Conservation (phyloP, 2,329 filamentous ascomycete genomes). For the Monilinia fructigena region DNA sequence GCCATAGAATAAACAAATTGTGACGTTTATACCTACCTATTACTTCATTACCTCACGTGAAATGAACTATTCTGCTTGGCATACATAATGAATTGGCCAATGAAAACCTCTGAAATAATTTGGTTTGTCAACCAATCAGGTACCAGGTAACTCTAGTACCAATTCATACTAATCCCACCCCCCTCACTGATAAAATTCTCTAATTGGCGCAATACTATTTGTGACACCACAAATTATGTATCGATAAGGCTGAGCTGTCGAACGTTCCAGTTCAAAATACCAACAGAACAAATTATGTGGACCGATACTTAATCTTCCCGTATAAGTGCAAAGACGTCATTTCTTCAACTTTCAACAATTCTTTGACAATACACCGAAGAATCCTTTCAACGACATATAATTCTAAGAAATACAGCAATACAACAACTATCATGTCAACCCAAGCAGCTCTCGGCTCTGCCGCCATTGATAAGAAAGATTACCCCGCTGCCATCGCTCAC, state of each 20-base stretch:
- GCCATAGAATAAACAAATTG: too few species aligned
- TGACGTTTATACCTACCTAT: too few species aligned
- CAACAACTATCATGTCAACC: slow-evolving; percentile 47
- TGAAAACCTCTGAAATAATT: too few species aligned
- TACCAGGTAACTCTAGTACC: too few species aligned
- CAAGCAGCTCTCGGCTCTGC: slow-evolving; percentile 51
- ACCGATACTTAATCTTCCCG: background rate
- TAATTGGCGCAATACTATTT: background rate
- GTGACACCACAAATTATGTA: background rate
- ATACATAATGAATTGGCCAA: too few species aligned
- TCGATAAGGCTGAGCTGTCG: background rate
- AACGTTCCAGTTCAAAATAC: slow-evolving; percentile 12
- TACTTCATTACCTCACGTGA: too few species aligned
- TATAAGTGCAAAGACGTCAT: background rate
- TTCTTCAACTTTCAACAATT: too few species aligned
- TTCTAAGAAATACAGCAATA: background rate
- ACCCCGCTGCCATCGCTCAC: slow-evolving; percentile 63
- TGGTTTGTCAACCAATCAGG: too few species aligned
- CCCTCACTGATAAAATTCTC: background rate
- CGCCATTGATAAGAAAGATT: slow-evolving; percentile 65
- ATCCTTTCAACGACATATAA: background rate
- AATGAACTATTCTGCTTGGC: too few species aligned
- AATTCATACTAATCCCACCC: background rate
- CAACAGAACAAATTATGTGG: slow-evolving; percentile 2
- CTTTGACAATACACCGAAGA: background rate